phyloP scores from a whole-genome alignment of 2,329 filamentous ascomycete genomes.

The Balansia obtecta region DNA sequence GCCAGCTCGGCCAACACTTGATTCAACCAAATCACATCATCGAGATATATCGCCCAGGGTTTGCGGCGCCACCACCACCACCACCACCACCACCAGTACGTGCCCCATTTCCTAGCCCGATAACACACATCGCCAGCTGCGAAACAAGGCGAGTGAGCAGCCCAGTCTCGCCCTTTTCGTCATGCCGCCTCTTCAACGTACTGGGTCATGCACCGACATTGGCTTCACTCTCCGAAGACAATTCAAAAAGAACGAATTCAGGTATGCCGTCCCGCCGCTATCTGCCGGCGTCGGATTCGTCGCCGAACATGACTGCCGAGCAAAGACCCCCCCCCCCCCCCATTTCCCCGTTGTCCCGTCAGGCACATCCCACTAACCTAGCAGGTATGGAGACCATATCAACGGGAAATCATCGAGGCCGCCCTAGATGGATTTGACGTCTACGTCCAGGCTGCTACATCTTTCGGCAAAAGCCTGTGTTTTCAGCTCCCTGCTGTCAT shows the following conservation, averaged over 20 bases:
- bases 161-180: slow-evolving; percentile 5
- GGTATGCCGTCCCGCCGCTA: slow-evolving; percentile 30
- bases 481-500: slow-evolving; percentile 86
- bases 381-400: slow-evolving; percentile 48
- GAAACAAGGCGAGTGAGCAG: neutral
- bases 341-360: too few relatives aligned
- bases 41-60: too few relatives aligned
- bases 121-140: neutral
- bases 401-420: slow-evolving; percentile 77
- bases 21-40: too few relatives aligned
- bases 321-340: neutral
- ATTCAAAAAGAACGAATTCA: slow-evolving; percentile 62
- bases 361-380: neutral
- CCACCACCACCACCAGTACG: too few relatives aligned
- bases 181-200: slow-evolving; percentile 31
- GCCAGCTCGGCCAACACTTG: too few relatives aligned
- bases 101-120: neutral
- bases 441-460: slow-evolving; percentile 81
- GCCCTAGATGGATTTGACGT: slow-evolving; percentile 78
- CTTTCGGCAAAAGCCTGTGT: slow-evolving; percentile 87
- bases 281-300: neutral
- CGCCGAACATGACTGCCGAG: neutral
- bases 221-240: slow-evolving; percentile 63
- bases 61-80: too few relatives aligned
- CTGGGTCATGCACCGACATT: slow-evolving; percentile 47